phyloP scores from a whole-genome alignment of 768 basidiomycete species.

The Atractiella rhizophila region DNA sequence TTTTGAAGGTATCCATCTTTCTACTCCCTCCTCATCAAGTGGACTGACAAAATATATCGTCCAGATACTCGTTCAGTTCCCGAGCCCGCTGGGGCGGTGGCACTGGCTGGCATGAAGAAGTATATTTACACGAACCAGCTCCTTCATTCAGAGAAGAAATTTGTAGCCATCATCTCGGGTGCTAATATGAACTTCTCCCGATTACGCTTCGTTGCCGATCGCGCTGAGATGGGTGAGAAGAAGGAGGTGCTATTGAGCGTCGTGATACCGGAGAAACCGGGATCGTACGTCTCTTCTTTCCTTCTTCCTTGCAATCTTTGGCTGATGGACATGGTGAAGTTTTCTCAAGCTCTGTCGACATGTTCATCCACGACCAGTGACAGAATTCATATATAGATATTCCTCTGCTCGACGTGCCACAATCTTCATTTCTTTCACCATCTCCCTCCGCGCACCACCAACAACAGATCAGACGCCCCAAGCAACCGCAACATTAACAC shows the following conservation, averaged over 20 bases:
- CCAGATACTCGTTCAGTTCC: slow-evolving; percentile 84
- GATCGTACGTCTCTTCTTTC: slow-evolving; percentile 34
- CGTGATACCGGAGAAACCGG: slow-evolving; percentile 76
- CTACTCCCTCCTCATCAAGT: not conserved
- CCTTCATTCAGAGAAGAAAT: slow-evolving; percentile 55
- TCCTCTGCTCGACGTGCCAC: slow-evolving; percentile 42
- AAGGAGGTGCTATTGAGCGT: slow-evolving; percentile 78
- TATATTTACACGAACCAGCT: slow-evolving; percentile 60
- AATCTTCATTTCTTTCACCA: slow-evolving; percentile 72
- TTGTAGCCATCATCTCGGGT: slow-evolving; percentile 76
- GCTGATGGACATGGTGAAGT: slow-evolving; percentile 25
- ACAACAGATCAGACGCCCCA: slow-evolving; percentile 11
- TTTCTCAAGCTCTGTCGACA: slow-evolving; percentile 64
- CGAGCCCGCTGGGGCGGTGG: slow-evolving; percentile 83
- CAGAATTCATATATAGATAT: slow-evolving; percentile 88
- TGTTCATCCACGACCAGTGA: slow-evolving; percentile 74
- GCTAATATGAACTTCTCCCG: slow-evolving; percentile 99
- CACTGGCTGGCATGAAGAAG: slow-evolving; percentile 70
- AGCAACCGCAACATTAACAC: slow-evolving; percentile 13
- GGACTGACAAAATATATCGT: not conserved
- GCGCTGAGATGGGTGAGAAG: slow-evolving; percentile 87
- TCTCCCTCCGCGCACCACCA: slow-evolving; percentile 29
- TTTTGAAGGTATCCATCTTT: slow-evolving; percentile 48
- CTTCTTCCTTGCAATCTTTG: not conserved
- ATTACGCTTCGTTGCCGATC: slow-evolving; percentile 89